Evolutionary conservation across 768 basidiomycete species (phyloP).

Genomic region (Pseudohyphozyma bogoriensis): DNA sequence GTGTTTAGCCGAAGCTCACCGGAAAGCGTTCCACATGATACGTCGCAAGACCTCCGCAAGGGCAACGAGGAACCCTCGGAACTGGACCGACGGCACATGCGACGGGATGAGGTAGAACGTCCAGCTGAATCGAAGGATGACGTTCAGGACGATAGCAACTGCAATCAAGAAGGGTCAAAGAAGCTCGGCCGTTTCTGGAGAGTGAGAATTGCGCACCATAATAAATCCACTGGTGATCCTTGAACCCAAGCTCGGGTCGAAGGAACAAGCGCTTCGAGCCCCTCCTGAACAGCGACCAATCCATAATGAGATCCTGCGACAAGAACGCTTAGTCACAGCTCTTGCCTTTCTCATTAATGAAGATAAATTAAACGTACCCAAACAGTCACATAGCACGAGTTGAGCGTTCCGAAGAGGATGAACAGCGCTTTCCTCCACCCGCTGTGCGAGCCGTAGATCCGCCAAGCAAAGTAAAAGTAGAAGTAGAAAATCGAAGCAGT

Average conservation of each 20-base stretch:
- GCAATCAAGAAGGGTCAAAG: no score
- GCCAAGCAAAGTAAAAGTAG: conserved; percentile 50
- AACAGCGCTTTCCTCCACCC: conserved; percentile 53
- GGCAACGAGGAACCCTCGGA: conserved; percentile 59
- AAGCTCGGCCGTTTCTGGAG: not conserved
- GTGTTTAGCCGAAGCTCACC: conserved; percentile 32
- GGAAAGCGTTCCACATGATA: conserved; percentile 78
- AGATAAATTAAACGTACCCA: conserved; percentile 53
- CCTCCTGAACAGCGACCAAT: conserved; percentile 70
- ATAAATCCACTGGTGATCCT: conserved; percentile 51
- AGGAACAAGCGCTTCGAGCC: conserved; percentile 52
- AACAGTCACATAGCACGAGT: conserved; percentile 58
- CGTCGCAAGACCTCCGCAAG: conserved; percentile 68
- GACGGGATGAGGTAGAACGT: conserved; percentile 60
- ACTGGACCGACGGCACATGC: conserved; percentile 42
- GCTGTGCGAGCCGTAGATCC: conserved; percentile 13
- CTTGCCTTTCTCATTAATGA: not conserved
- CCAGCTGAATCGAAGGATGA: conserved; percentile 72
- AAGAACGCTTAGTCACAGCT: not conserved
- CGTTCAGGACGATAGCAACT: conserved; percentile 71
- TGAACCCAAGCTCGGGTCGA: conserved; percentile 65
- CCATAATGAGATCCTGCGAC: conserved; percentile 56
- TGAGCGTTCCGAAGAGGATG: conserved; percentile 54
- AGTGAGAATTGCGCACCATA: not conserved
- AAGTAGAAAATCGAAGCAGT: conserved; percentile 26